phyloP scores from a whole-genome alignment of 2,329 filamentous ascomycete genomes.

The Aspergillus glaucus region DNA sequence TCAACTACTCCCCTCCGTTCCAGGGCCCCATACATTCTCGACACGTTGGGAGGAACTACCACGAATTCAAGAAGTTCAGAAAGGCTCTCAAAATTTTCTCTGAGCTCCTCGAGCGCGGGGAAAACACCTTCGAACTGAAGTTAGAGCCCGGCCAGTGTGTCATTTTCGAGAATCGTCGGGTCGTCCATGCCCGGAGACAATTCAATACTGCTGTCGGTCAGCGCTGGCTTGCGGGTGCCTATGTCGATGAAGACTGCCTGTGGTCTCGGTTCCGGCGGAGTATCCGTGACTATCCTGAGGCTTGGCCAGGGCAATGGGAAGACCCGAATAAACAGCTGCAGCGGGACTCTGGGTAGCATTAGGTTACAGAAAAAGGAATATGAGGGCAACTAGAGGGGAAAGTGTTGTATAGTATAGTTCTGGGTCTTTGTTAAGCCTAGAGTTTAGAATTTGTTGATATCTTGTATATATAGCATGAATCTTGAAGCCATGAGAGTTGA shows the following conservation, averaged over 20 bases:
- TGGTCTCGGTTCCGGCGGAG: conserved; percentile 37
- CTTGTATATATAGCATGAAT: too few relatives aligned
- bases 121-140: conserved; percentile 62
- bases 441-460: too few relatives aligned
- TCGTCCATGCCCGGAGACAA: conserved; percentile 73
- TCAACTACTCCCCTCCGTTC: conserved; percentile 76
- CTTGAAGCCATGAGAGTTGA: too few relatives aligned
- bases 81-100: conserved; percentile 56
- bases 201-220: conserved; percentile 63
- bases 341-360: background rate
- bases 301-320: conserved; percentile 2
- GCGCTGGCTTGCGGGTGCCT: conserved; percentile 80
- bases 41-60: conserved; percentile 4
- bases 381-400: too few relatives aligned
- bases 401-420: too few relatives aligned
- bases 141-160: conserved; percentile 79
- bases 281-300: background rate
- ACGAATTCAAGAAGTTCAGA: conserved; percentile 19
- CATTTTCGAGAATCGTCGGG: conserved; percentile 81
- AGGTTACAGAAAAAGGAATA: too few relatives aligned
- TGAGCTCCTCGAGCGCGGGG: conserved; percentile 49
- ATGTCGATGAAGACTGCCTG: conserved; percentile 65
- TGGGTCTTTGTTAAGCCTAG: too few relatives aligned
- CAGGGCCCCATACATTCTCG: conserved; percentile 50
- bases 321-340: conserved; percentile 11